Percentiles rank a stretch among this genome's conserved stretches.
Evolutionary conservation across 169 alveolate genomes (phyloP).

Genomic region (Cryptosporidium sp.): DNA sequence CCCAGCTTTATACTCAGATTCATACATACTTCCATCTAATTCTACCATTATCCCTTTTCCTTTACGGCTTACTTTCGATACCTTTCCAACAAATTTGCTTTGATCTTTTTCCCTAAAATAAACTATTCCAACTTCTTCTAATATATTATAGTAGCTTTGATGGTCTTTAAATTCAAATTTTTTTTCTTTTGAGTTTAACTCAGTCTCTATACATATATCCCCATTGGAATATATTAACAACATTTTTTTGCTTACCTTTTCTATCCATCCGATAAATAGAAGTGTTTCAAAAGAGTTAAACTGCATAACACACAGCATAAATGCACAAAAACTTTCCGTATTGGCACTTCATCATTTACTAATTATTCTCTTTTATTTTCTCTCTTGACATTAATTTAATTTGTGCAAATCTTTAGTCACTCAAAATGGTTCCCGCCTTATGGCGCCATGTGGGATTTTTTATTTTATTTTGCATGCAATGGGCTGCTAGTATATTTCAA

Average conservation of each 20-base stretch:
- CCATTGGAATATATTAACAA: conserved; percentile 31
- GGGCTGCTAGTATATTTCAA: neutral
- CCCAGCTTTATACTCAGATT: conserved; percentile 8
- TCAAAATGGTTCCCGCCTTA: neutral
- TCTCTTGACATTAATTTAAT: conserved; percentile 5
- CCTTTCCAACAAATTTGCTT: conserved; percentile 40
- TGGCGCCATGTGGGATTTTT: conserved; percentile 7
- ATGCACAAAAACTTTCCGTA: neutral
- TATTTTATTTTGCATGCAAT: neutral
- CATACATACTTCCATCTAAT: conserved; percentile 27
- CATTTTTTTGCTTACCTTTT: neutral
- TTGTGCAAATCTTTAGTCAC: conserved; percentile 4
- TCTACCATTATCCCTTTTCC: conserved; percentile 11
- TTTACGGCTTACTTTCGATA: neutral
- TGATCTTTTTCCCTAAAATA: conserved; percentile 36
- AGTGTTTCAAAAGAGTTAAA: neutral
- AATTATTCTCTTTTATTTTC: neutral
- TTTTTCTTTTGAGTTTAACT: neutral
- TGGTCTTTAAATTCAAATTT: neutral
- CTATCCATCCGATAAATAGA: neutral
- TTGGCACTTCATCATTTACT: neutral
- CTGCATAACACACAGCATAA: neutral
- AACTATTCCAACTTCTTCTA: neutral
- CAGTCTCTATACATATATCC: conserved; percentile 20
- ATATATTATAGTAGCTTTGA: neutral